Percentiles rank a stretch among this genome's conserved stretches.
Conservation (phyloP, 768 basidiomycete species). For the Xerocomellus amylosporus region DNA sequence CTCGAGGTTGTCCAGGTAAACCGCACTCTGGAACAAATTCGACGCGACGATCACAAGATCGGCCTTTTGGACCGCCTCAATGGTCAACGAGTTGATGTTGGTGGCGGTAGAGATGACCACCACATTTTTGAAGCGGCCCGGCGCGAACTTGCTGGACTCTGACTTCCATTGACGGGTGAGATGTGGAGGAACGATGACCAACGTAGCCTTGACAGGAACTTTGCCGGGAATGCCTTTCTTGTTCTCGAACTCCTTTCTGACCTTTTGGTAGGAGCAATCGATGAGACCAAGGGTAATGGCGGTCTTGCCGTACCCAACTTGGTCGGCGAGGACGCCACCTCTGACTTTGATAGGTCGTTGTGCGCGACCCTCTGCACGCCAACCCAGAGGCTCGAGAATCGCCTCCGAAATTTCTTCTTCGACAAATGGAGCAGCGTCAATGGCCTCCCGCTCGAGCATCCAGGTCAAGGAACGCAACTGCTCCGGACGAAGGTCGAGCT, state of each 20-base stretch:
- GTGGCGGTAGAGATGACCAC: slow-evolving; percentile 64
- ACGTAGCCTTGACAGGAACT: slow-evolving; percentile 75
- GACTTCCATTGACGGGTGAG: slow-evolving; percentile 87
- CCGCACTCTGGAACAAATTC: slow-evolving; percentile 75
- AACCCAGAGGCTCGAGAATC: slow-evolving; percentile 78
- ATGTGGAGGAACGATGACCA: slow-evolving; percentile 88
- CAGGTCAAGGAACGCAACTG: slow-evolving; percentile 88
- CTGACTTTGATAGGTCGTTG: slow-evolving; percentile 70
- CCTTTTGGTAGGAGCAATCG: slow-evolving; percentile 59
- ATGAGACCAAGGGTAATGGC: slow-evolving; percentile 91
- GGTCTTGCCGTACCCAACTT: slow-evolving; percentile 97
- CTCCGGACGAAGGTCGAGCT: slow-evolving; percentile 69
- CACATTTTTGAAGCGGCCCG: slow-evolving; percentile 43
- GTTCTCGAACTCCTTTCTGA: slow-evolving; percentile 56
- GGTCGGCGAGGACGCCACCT: slow-evolving; percentile 92
- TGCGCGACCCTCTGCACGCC: slow-evolving; percentile 93
- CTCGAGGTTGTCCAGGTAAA: slow-evolving; percentile 75
- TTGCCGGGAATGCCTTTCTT: slow-evolving; percentile 51
- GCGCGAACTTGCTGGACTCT: slow-evolving; percentile 79
- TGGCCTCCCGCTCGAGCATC: slow-evolving; percentile 83
- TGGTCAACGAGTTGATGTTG: slow-evolving; percentile 67
- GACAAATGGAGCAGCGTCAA: slow-evolving; percentile 65
- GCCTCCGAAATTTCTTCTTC: slow-evolving; percentile 96
- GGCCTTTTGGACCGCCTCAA: slow-evolving; percentile 73
- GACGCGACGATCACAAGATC: slow-evolving; percentile 87